Base-by-base conservation (phyloP, 2,329 filamentous ascomycete species). In the Phialocephala subalpina region DNA sequence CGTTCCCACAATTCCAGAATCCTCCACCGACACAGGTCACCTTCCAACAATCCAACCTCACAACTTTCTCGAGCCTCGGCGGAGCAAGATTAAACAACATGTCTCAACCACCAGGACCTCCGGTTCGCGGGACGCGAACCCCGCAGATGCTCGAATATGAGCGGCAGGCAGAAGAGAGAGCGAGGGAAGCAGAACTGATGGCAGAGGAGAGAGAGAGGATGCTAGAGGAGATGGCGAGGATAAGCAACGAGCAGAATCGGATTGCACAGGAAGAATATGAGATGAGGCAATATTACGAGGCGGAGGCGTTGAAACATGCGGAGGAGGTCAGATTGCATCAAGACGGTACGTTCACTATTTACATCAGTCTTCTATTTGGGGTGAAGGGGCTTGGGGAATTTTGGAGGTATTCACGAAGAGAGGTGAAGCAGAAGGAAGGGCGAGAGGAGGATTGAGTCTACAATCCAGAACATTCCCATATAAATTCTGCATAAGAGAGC, bases 231-330 rank as follows among this genome's bases (percentile, higher is more conserved):
- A 62, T 72, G 60, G 45, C 58, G 0, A 69, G 68, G 47, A 74
- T 76, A 35, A 59, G 64, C 22, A 56, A 60, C 20, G 74, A 76
- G 58, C 66, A 69, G 33, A 73, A 75, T 27, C 29, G 74, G 25
- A 75, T 76, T 45, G 73, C 74, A 3, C 73, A 75, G 53, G 74
- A 76, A 55, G 72, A 76, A 49, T 74, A 76, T 60, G 74, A 76
- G 53, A 76, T 76, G 73, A 65, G 69, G 22, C 74, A 75, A 55
- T 76, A 75, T 47, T 76, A 76, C 40, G 73, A 75, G 57, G 73
- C 73, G 1, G 74, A 76, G 58, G 73, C 73, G 11, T 62, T 76
- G 62, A 72, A 70, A 49, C 74, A 76, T 61, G 72, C 72, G 0
- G 74, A 76, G 56, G 74, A 76, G 42, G 64, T 75, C 66, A 66